phyloP scores from a whole-genome alignment of 2,329 filamentous ascomycete genomes.

The Fusarium acutatum region DNA sequence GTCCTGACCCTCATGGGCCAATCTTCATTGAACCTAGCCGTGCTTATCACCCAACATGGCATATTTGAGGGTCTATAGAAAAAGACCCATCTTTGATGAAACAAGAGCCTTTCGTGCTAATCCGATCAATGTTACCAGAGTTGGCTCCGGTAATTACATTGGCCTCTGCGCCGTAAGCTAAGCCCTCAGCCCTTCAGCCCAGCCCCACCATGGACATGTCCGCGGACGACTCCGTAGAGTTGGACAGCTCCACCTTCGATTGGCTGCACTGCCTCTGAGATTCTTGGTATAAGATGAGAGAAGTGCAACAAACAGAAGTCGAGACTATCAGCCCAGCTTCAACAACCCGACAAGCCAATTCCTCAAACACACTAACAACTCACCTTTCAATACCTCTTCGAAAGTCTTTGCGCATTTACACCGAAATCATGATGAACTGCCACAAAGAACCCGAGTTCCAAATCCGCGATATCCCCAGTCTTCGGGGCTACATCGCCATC shows the following conservation, averaged over 20 bases:
- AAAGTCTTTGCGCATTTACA: not conserved
- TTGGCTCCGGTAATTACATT: not conserved
- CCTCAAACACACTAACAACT: too few species aligned
- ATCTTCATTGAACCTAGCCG: not conserved
- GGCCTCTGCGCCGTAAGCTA: not conserved
- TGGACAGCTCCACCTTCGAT: not conserved
- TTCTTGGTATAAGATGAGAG: constrained; percentile 7
- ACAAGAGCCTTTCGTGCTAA: not conserved
- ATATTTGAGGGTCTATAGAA: too few species aligned
- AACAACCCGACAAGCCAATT: rapidly evolving
- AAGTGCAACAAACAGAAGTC: not conserved
- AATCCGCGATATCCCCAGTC: constrained; percentile 29
- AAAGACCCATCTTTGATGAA: not conserved
- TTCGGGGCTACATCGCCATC: constrained; percentile 32
- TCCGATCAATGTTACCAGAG: not conserved
- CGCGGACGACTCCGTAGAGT: constrained; percentile 18
- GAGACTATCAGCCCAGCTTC: not conserved
- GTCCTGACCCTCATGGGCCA: not conserved
- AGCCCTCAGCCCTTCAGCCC: not conserved
- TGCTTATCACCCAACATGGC: not conserved
- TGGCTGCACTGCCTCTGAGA: not conserved
- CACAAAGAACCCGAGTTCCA: constrained; percentile 18
- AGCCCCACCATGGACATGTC: constrained; percentile 29
- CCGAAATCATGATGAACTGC: constrained; percentile 7
- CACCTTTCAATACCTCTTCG: rapidly evolving